Percentiles rank a stretch among this genome's conserved stretches.
Evolutionary conservation across 257 asterid genomes (phyloP).

Genomic region (Rauvolfia tetraphylla): DNA sequence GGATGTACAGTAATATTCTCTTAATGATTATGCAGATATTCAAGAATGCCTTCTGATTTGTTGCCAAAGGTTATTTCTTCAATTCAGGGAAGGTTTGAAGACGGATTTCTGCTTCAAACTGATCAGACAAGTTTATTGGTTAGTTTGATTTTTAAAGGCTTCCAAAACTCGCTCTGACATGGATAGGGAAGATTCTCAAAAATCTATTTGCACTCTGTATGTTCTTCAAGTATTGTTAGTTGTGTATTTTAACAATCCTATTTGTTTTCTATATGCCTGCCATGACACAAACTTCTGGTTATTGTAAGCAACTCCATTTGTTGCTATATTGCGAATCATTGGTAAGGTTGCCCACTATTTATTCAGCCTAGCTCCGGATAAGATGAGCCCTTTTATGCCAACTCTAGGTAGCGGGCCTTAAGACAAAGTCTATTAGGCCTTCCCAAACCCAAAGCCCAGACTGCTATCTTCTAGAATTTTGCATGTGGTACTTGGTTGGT

Average conservation of each 20-base stretch:
- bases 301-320: not conserved
- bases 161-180: not conserved
- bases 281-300: not conserved
- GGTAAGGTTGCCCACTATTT: not conserved
- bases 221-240: not conserved
- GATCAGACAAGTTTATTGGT: constrained; percentile 73
- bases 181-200: not conserved
- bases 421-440: not conserved
- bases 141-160: constrained; percentile 29
- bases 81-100: constrained; percentile 59
- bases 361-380: not conserved
- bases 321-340: not conserved
- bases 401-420: not conserved
- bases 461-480: not conserved
- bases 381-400: not conserved
- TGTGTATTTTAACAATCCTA: not conserved
- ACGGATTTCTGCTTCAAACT: constrained; percentile 54
- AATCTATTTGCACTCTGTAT: not conserved
- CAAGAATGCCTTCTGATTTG: constrained; percentile 82
- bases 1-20: not conserved
- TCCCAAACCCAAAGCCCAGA: not conserved
- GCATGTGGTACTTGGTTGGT: not conserved
- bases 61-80: constrained; percentile 63
- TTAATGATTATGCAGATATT: constrained; percentile 47
- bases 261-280: not conserved